Conservation (phyloP, 305 asterid species). For the Plantago lanceolata region DNA sequence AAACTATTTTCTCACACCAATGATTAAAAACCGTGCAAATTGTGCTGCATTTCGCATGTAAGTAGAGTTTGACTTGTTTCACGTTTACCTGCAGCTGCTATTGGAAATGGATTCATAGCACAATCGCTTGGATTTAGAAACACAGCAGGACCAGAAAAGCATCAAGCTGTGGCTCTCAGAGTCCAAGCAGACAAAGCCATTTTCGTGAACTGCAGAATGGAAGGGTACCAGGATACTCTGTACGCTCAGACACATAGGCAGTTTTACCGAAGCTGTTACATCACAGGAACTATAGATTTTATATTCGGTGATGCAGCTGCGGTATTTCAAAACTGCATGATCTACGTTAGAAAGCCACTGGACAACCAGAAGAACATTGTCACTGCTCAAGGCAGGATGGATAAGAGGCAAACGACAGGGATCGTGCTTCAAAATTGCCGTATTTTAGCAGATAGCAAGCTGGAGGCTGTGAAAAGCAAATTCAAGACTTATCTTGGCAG, state of each 20-base stretch:
- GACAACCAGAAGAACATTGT: slow-evolving; percentile 56
- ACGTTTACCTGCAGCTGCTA: slow-evolving; percentile 41
- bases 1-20: not conserved
- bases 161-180: slow-evolving; percentile 83
- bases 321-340: slow-evolving; percentile 71
- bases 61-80: not conserved
- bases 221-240: slow-evolving; percentile 59
- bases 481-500: slow-evolving; percentile 71
- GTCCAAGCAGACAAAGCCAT: slow-evolving; percentile 64
- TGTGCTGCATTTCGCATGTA: not conserved
- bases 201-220: slow-evolving; percentile 74
- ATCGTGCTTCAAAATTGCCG: slow-evolving; percentile 59
- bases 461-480: slow-evolving; percentile 46
- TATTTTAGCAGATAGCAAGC: slow-evolving; percentile 41
- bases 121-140: slow-evolving; percentile 75
- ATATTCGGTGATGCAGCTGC: slow-evolving; percentile 79
- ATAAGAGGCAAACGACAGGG: slow-evolving; percentile 60
- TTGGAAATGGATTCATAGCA: slow-evolving; percentile 70
- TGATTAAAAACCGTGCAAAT: too few relatives aligned
- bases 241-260: slow-evolving; percentile 66
- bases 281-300: slow-evolving; percentile 70
- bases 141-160: slow-evolving; percentile 85
- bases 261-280: slow-evolving; percentile 69
- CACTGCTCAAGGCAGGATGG: slow-evolving; percentile 66
- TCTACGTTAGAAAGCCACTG: slow-evolving; percentile 52